These are phyloP conservation scores for Durotheca rogersii DNA, from an alignment of 495 filamentous ascomycete species.

Conservation along the genomic window DNA sequence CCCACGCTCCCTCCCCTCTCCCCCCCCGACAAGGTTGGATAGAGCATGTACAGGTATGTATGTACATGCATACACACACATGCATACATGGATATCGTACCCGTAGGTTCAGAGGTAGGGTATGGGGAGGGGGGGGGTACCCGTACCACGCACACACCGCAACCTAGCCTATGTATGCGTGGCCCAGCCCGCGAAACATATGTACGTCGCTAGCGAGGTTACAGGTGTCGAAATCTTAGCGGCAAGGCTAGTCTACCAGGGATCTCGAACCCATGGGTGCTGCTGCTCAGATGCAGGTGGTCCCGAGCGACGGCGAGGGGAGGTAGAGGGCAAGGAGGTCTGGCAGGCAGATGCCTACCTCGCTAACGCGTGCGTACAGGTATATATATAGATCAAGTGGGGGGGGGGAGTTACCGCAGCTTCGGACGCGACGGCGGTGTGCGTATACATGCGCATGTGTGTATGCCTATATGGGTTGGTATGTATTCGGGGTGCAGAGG, in stretches of 20 bases:
- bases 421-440: not conserved
- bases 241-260: not conserved
- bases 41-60: not conserved
- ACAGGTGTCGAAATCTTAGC: conserved; percentile 24
- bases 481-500: conserved; percentile 1
- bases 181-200: no score
- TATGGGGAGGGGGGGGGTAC: no score
- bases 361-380: no score
- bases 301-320: no score
- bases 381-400: no score
- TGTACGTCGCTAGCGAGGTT: conserved; percentile 31
- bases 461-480: not conserved
- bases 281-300: conserved; percentile 1
- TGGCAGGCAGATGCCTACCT: not conserved
- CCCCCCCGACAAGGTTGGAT: not conserved
- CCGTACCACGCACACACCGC: no score
- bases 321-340: no score
- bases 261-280: conserved; percentile 1
- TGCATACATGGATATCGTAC: not conserved
- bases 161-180: no score
- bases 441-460: not conserved
- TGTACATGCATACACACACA: conserved; percentile 1
- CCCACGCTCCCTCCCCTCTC: no score
- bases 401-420: no score
- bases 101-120: no score